phyloP scores from a whole-genome alignment of 331 rosid genomes.

The Quercus phellos region DNA sequence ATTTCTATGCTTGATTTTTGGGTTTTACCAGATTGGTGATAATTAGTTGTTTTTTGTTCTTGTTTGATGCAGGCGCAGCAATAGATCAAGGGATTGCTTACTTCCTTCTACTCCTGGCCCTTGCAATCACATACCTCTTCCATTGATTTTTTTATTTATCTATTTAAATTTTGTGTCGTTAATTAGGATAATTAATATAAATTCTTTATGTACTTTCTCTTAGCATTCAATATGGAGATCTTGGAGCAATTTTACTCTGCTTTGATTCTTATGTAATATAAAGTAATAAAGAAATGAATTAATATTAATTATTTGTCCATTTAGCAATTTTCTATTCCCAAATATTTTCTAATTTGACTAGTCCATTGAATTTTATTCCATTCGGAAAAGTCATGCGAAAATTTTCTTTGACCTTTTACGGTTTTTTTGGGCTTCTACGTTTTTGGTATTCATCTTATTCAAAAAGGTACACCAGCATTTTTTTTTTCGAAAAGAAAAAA shows the following conservation, averaged over 20 bases:
- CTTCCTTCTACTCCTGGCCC: slow-evolving; percentile 55
- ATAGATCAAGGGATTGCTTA: slow-evolving; percentile 79
- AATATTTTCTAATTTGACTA: no score
- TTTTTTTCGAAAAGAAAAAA: no score
- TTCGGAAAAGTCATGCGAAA: no score
- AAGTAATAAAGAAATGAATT: not conserved
- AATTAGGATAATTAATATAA: not conserved
- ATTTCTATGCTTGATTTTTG: not conserved
- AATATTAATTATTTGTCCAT: not conserved
- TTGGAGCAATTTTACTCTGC: not conserved
- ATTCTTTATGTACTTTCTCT: slow-evolving; percentile 12
- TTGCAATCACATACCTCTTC: slow-evolving; percentile 55
- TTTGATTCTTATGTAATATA: not conserved
- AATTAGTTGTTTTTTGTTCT: not conserved
- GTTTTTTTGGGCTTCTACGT: no score
- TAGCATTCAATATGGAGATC: not conserved
- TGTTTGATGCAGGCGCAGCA: slow-evolving; percentile 36
- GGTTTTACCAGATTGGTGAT: not conserved
- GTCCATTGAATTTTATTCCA: no score
- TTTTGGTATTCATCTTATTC: no score
- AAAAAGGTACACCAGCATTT: no score
- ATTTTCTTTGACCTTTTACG: no score
- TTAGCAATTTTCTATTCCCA: no score
- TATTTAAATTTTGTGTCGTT: no score
- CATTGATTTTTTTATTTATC: slow-evolving; percentile 31